Evolutionary conservation across 345 rosid species (phyloP), one percentile per base, ranked within the genome.

Genomic region (Toxicodendron radicans): DNA sequence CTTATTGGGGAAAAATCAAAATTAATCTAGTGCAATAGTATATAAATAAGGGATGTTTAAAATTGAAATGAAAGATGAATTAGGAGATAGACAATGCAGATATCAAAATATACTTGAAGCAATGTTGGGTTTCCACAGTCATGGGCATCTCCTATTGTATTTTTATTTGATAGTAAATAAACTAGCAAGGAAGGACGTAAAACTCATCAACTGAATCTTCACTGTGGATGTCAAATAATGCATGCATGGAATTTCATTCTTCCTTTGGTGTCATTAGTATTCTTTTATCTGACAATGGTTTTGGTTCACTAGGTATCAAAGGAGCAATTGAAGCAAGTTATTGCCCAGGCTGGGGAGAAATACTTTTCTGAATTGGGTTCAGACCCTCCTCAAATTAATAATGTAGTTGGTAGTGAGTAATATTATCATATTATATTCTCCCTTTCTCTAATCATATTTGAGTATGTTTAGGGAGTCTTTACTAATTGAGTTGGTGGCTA

Each of bases 261-360:
- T 13, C 8, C 33, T 23, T 46, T 54, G 45, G 20, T 3, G 30
- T 23, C 1, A 0, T 41, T 12, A 13, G 23, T 62, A 74, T 48
- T 53, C 38, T 81, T 81, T 49, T 76, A 20, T 38, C 72, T 83
- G 76, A 73, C 68, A 64, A 62, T 71, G 46, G 64, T 68, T 66
- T 66, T 80, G 30, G 62, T 75, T 80, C 30, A 64, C 43, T 86
- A 95, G 99, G 90, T 80, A 65, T 88, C 97, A 35, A 95, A 89
- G 79, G 90, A 90, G 82, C 86, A 85, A 75, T 75, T 95, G 66
- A 87, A 89, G 80, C 85, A 86, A 78, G 92, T 90, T 78, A 87
- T 93, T 79, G 79, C 88, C 73, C 81, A 78, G 64, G 95, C 92
- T 67, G 97, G 93, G 72, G 95, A 90, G 80, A 81, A 84, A 64